phyloP scores from a whole-genome alignment of 164 flowering plant genomes.

The Buxus sempervirens region DNA sequence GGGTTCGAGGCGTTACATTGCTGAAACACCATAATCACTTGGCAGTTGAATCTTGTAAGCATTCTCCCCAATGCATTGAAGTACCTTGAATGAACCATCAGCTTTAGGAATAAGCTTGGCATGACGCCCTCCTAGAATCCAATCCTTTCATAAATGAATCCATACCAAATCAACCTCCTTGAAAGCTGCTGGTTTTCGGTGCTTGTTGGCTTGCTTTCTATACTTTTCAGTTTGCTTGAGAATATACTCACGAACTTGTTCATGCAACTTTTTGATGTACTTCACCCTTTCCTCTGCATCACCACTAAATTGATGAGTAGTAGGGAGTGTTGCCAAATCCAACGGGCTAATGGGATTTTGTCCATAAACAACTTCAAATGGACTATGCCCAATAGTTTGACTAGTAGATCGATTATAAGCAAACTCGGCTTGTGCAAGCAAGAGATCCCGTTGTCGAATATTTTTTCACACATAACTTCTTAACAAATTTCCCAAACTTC shows the following conservation, averaged over 20 bases:
- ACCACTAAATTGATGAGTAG: neutral
- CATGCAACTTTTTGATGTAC: conserved; percentile 6
- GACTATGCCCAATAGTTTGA: neutral
- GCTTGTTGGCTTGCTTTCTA: neutral
- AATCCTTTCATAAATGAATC: conserved; percentile 20
- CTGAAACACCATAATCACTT: neutral
- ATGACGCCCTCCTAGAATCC: conserved; percentile 9
- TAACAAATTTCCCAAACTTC: conserved; percentile 3
- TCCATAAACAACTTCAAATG: conserved; percentile 16
- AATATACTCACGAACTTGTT: neutral
- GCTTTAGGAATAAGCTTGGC: conserved; percentile 8
- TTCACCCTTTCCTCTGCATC: conserved; percentile 8
- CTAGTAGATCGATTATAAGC: conserved; percentile 9
- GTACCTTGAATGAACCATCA: conserved; percentile 12
- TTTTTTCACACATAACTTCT: neutral
- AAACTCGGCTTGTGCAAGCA: conserved; percentile 11
- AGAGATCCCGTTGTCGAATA: neutral
- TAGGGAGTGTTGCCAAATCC: conserved; percentile 5
- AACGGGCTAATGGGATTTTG: conserved; percentile 9
- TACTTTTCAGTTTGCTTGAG: conserved; percentile 4
- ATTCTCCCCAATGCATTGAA: conserved; percentile 14
- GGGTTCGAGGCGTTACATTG: conserved; percentile 5
- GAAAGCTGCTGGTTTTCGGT: neutral
- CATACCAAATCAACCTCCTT: conserved; percentile 21
- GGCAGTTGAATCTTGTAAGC: conserved; percentile 23